Evolutionary conservation across 768 basidiomycete genomes (phyloP).

Genomic region (Kwoniella sp.): DNA sequence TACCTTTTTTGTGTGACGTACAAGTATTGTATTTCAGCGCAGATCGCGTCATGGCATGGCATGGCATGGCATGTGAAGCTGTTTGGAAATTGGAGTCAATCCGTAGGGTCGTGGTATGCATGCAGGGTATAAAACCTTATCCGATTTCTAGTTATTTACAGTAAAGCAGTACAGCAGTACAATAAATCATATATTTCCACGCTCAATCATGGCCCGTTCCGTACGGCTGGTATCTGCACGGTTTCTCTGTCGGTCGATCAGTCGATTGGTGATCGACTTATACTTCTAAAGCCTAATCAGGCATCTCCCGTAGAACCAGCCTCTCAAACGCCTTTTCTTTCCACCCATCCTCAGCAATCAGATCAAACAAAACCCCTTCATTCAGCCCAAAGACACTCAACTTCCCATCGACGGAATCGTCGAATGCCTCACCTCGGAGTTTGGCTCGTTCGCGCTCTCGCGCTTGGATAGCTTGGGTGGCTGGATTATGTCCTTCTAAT

Average conservation of each 20-base stretch:
- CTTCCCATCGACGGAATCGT: slow-evolving; percentile 48
- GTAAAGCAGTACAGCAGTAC: too few relatives aligned
- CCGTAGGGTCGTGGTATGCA: neutral
- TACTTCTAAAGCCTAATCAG: slow-evolving; percentile 51
- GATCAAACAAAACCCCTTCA: slow-evolving; percentile 48
- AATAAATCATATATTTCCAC: too few relatives aligned
- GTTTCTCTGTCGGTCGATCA: too few relatives aligned
- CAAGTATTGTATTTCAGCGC: too few relatives aligned
- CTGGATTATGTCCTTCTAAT: slow-evolving; percentile 50
- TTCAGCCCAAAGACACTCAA: slow-evolving; percentile 50
- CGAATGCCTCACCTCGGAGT: slow-evolving; percentile 46
- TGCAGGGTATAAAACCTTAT: neutral
- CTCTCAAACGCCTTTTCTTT: slow-evolving; percentile 52
- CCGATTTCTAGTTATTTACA: too few relatives aligned
- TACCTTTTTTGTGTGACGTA: too few relatives aligned
- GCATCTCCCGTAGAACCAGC: slow-evolving; percentile 51
- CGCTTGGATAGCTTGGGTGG: slow-evolving; percentile 45
- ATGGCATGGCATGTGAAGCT: too few relatives aligned
- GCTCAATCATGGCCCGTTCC: too few relatives aligned
- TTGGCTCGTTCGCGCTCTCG: slow-evolving; percentile 51
- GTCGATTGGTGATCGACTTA: too few relatives aligned
- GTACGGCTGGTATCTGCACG: too few relatives aligned
- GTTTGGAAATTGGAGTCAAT: too few relatives aligned
- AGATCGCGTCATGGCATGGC: too few relatives aligned
- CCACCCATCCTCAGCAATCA: slow-evolving; percentile 51